Conservation (phyloP, 352 stramenopile species). For the Globisporangium irregulare region DNA sequence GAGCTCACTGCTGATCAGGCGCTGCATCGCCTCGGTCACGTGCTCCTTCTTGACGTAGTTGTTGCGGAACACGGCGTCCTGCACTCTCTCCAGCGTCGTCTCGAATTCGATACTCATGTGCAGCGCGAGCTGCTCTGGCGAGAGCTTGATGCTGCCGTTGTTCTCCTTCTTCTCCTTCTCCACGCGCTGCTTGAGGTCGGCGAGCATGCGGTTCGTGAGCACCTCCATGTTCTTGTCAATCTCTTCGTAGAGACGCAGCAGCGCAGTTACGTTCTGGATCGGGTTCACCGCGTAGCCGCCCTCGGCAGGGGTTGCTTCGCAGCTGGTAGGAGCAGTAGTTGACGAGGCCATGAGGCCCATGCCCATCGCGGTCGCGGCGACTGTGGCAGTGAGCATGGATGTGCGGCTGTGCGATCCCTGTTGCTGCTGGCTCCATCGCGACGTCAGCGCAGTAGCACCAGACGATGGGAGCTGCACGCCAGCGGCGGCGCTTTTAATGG, state of each 20-base stretch:
- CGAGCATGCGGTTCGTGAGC: constrained; percentile 64
- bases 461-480: neutral
- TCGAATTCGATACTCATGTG: constrained; percentile 85
- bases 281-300: constrained; percentile 52
- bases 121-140: constrained; percentile 67
- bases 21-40: constrained; percentile 67
- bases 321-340: constrained; percentile 14
- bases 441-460: neutral
- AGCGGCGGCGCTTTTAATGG: neutral
- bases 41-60: constrained; percentile 81
- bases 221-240: constrained; percentile 86
- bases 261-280: constrained; percentile 65
- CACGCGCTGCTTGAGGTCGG: constrained; percentile 55
- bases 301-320: constrained; percentile 22
- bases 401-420: neutral
- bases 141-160: constrained; percentile 42
- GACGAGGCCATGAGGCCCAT: constrained; percentile 16
- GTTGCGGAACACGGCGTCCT: constrained; percentile 83
- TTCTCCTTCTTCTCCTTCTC: constrained; percentile 46
- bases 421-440: constrained; percentile 5
- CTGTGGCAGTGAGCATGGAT: neutral
- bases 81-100: constrained; percentile 72
- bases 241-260: constrained; percentile 76
- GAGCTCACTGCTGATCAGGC: constrained; percentile 52
- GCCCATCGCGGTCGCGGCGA: constrained; percentile 7